A percentile compares a stretch with the other conserved stretches of the same genome.
These are phyloP conservation scores for Penicillium taxi DNA, from an alignment of 495 filamentous ascomycete species.

Conservation along the genomic window DNA sequence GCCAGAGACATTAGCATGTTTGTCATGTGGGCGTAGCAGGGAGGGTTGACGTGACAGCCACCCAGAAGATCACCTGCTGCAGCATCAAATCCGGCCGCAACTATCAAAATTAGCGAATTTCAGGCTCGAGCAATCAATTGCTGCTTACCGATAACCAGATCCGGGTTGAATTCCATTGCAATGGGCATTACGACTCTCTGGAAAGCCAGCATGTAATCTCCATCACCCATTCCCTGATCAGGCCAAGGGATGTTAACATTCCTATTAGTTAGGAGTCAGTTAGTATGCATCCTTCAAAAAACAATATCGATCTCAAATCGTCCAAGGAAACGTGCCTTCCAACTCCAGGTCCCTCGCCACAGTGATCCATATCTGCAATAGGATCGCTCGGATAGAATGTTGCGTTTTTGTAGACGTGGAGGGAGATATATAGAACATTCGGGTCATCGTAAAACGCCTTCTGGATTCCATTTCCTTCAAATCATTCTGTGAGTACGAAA, in stretches of 20 bases:
- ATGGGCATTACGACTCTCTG: conserved; percentile 98
- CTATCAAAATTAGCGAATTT: conserved; percentile 28
- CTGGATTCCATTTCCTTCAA: conserved; percentile 87
- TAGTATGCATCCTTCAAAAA: not conserved
- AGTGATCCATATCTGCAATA: conserved; percentile 68
- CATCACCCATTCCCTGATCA: conserved; percentile 88
- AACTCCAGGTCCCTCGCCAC: conserved; percentile 62
- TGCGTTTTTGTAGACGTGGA: conserved; percentile 81
- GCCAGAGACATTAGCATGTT: conserved; percentile 98
- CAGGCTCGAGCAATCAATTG: too few relatives aligned
- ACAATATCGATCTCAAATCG: not conserved
- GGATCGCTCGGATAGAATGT: conserved; percentile 76
- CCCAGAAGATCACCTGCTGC: conserved; percentile 88
- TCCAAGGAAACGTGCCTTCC: conserved; percentile 47
- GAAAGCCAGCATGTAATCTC: conserved; percentile 93
- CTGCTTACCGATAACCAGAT: conserved; percentile 75
- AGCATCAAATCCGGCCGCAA: conserved; percentile 94
- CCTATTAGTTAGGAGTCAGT: conserved; percentile 33
- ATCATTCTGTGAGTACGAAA: conserved; percentile 16
- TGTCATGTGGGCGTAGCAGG: conserved; percentile 96
- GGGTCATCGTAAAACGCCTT: conserved; percentile 92
- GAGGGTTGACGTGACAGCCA: conserved; percentile 80
- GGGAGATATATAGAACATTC: conserved; percentile 89
- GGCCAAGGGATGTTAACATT: conserved; percentile 97
- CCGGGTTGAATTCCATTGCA: conserved; percentile 83